A percentile compares a stretch with the other conserved stretches of the same genome.
phyloP scores from a whole-genome alignment of 2,329 filamentous ascomycete genomes.

The Fusarium ambrosium region DNA sequence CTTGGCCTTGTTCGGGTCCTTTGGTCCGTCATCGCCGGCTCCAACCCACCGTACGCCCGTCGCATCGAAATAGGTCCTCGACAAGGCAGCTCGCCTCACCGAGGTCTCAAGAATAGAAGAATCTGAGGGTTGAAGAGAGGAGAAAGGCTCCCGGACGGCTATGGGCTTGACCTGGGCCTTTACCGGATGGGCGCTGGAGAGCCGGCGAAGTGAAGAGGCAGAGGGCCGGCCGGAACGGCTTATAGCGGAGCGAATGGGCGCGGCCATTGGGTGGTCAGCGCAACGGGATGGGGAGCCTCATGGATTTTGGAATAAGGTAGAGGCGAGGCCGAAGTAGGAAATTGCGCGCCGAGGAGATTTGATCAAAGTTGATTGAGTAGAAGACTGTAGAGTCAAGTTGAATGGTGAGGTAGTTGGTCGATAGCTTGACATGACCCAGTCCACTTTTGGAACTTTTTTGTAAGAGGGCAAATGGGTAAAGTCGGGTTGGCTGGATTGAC shows the following conservation, averaged over 20 bases:
- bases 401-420: slow-evolving; percentile 15
- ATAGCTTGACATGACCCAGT: slow-evolving; percentile 22
- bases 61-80: slow-evolving; percentile 51
- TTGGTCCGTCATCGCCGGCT: slow-evolving; percentile 52
- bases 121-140: slow-evolving; percentile 15
- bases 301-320: slow-evolving; percentile 29
- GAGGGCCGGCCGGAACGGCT: slow-evolving; percentile 43
- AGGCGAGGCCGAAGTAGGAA: neutral
- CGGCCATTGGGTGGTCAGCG: slow-evolving; percentile 52
- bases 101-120: slow-evolving; percentile 13
- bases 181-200: slow-evolving; percentile 49
- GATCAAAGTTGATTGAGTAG: neutral
- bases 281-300: slow-evolving; percentile 39
- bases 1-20: slow-evolving; percentile 72
- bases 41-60: slow-evolving; percentile 49
- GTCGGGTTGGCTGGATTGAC: slow-evolving; percentile 33
- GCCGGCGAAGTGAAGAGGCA: slow-evolving; percentile 43
- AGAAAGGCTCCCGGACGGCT: slow-evolving; percentile 23
- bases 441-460: slow-evolving; percentile 39
- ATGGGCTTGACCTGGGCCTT: slow-evolving; percentile 49
- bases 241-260: slow-evolving; percentile 49
- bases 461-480: slow-evolving; percentile 41
- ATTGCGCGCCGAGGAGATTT: neutral
- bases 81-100: slow-evolving; percentile 30
- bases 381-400: slow-evolving; percentile 9